phyloP scores from a whole-genome alignment of 192 early-diverging fungal genomes.

The Podila epigama region DNA sequence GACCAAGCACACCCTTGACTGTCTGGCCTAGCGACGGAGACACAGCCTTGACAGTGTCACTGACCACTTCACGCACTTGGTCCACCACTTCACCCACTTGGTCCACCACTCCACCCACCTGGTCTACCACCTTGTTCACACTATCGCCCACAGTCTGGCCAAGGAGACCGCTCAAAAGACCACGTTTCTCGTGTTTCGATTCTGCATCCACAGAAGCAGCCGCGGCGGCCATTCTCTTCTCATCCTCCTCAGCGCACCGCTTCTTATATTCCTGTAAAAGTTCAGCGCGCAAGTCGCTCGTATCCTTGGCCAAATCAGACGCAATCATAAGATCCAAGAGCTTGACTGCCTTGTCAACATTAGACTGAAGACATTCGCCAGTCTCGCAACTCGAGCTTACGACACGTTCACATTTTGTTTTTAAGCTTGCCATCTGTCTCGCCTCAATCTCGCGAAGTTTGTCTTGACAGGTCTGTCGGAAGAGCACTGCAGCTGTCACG shows the following conservation, averaged over 20 bases:
- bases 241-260: not conserved
- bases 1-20: conserved; percentile 3
- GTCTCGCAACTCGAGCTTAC: not conserved
- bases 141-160: not conserved
- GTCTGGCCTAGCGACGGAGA: not conserved
- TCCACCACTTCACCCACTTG: not conserved
- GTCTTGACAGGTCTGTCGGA: conserved; percentile 2
- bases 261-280: conserved; percentile 3
- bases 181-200: conserved; percentile 3
- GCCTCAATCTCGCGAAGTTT: not conserved
- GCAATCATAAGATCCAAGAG: conserved; percentile 20
- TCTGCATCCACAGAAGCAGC: not conserved
- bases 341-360: conserved; percentile 2
- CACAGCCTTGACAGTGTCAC: not conserved
- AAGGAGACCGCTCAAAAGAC: not conserved
- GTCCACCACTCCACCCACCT: not conserved
- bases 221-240: not conserved
- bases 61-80: not conserved
- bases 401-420: not conserved
- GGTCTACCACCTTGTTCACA: not conserved
- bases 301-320: conserved; percentile 8
- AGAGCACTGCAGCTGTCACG: not conserved
- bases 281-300: not conserved
- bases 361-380: not conserved
- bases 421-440: not conserved